These are phyloP conservation scores for Epichloe brachyelytri DNA, from an alignment of 2,329 filamentous ascomycete genomes.

Conservation along the genomic window DNA sequence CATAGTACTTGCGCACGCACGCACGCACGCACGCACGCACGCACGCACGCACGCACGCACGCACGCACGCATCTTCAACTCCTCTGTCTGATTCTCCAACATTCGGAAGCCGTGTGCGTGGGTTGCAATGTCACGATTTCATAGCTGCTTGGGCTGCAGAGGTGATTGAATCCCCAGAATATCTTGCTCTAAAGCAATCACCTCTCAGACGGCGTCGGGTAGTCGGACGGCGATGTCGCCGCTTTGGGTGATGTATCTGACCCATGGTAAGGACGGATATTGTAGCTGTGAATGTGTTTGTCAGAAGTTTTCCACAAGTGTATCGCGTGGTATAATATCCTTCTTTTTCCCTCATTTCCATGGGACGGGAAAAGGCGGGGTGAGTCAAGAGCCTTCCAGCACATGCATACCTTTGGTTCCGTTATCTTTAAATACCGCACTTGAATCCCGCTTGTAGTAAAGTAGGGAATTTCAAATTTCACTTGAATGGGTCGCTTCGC, in stretches of 20 bases:
- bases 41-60: too few relatives aligned
- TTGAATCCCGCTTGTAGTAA: conserved; percentile 98
- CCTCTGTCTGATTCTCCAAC: too few relatives aligned
- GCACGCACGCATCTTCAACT: too few relatives aligned
- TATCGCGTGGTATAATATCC: too few relatives aligned
- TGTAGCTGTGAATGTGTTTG: conserved; percentile 50
- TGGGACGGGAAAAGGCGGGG: not conserved
- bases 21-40: too few relatives aligned
- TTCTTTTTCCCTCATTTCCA: conserved; percentile 2
- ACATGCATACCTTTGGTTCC: conserved; percentile 80
- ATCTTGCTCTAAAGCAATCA: too few relatives aligned
- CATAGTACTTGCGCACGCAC: too few relatives aligned
- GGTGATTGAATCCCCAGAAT: too few relatives aligned
- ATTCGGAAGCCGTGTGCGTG: too few relatives aligned
- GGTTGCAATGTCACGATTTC: too few relatives aligned
- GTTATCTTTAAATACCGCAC: conserved; percentile 98
- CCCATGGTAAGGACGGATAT: conserved; percentile 96
- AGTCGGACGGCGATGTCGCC: conserved; percentile 91
- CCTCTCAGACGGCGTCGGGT: conserved; percentile 65
- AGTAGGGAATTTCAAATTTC: conserved; percentile 99
- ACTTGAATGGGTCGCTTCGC: conserved; percentile 92
- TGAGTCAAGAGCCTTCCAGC: not conserved
- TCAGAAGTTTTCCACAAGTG: not conserved
- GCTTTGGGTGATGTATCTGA: conserved; percentile 95
- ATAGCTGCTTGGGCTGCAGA: too few relatives aligned